Evolutionary conservation across 2,329 filamentous ascomycete genomes (phyloP).

Genomic region (Metarhizium guizhouense): DNA sequence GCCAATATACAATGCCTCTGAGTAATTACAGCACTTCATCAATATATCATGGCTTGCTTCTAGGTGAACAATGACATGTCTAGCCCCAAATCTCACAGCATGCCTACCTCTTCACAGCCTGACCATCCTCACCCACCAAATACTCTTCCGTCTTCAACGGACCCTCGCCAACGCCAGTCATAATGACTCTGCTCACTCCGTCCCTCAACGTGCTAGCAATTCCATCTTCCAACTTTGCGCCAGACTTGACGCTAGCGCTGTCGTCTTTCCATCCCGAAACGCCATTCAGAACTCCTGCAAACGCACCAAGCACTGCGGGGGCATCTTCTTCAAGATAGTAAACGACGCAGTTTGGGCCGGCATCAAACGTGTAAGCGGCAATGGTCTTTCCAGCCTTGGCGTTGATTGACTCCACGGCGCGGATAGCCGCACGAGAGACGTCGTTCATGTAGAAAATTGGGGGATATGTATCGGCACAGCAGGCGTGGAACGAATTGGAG

Average conservation of each 20-base stretch:
- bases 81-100: neutral
- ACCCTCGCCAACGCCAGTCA: constrained; percentile 86
- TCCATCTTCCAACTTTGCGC: constrained; percentile 53
- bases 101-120: constrained; percentile 27
- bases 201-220: constrained; percentile 59
- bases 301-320: constrained; percentile 63
- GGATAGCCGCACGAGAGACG: constrained; percentile 75
- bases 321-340: constrained; percentile 84
- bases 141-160: constrained; percentile 72
- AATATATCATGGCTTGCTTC: neutral
- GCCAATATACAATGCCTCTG: neutral
- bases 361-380: constrained; percentile 95
- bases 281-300: constrained; percentile 56
- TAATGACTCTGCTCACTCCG: constrained; percentile 81
- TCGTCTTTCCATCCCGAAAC: constrained; percentile 66
- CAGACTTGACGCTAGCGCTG: constrained; percentile 41
- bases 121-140: constrained; percentile 60
- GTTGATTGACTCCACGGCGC: constrained; percentile 86
- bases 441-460: constrained; percentile 99
- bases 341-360: constrained; percentile 91
- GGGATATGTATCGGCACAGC: constrained; percentile 88
- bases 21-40: neutral
- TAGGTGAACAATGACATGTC: neutral
- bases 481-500: constrained; percentile 94
- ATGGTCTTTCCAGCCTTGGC: constrained; percentile 66